Evolutionary conservation across 345 rosid species (phyloP).

Genomic region (Aurinia saxatilis): DNA sequence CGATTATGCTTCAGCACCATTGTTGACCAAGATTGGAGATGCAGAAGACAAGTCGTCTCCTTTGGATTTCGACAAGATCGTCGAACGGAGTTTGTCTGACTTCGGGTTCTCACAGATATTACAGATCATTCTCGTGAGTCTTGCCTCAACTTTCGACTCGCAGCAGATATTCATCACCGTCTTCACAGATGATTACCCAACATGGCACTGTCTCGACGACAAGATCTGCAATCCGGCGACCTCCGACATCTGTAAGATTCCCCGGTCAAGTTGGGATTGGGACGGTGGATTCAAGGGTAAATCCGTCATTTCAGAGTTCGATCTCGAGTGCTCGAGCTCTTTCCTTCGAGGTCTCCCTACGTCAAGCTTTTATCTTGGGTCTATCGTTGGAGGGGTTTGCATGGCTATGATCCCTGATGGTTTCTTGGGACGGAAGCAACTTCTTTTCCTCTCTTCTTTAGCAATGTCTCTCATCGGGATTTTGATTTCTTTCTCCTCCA

Average conservation of each 20-base stretch:
- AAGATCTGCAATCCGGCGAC: not conserved
- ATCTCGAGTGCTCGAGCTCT: conserved; percentile 26
- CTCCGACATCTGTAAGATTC: conserved; percentile 27
- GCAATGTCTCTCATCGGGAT: too few species aligned
- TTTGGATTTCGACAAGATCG: not conserved
- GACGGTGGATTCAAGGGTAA: too few species aligned
- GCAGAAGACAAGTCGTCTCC: not conserved
- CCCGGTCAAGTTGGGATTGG: too few species aligned
- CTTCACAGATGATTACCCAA: conserved; percentile 39
- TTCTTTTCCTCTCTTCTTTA: too few species aligned
- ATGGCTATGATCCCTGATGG: conserved; percentile 17
- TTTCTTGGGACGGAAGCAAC: not conserved
- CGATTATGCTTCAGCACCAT: too few species aligned
- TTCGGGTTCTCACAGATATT: conserved; percentile 7
- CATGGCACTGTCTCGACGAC: conserved; percentile 35
- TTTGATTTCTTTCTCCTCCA: too few species aligned
- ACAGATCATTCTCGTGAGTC: conserved; percentile 40
- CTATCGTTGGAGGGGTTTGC: conserved; percentile 18
- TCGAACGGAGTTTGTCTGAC: not conserved
- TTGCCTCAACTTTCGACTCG: conserved; percentile 42
- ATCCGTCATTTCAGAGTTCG: too few species aligned
- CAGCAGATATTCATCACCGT: conserved; percentile 49
- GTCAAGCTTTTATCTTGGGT: conserved; percentile 36
- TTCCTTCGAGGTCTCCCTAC: conserved; percentile 38
- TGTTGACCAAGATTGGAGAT: too few species aligned